Percentiles rank a stretch among this genome's conserved stretches.
Evolutionary conservation across 78 protist species (phyloP).

Genomic region (slime mould (Dictyostelium discoideum)): dicty_2.7 NC_007090.3:990501-991000

Average conservation of each 20-base stretch:
- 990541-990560: no score
- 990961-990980: neutral
- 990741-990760: neutral
- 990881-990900: neutral
- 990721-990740: no score
- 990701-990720: no score
- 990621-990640: no score
- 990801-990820: neutral
- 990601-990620: no score
- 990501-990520: no score
- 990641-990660: no score
- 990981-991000: neutral
- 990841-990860: neutral
- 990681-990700: no score
- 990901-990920: neutral
- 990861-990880: neutral
- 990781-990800: neutral
- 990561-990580: no score
- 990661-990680: no score
- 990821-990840: neutral
- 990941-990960: neutral
- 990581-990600: no score
- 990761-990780: neutral
- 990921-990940: neutral
- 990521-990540: no score